Evolutionary conservation across 495 filamentous ascomycete genomes (phyloP), one percentile per base, ranked within the genome.

Genomic region (Aspergillus haitiensis): DNA sequence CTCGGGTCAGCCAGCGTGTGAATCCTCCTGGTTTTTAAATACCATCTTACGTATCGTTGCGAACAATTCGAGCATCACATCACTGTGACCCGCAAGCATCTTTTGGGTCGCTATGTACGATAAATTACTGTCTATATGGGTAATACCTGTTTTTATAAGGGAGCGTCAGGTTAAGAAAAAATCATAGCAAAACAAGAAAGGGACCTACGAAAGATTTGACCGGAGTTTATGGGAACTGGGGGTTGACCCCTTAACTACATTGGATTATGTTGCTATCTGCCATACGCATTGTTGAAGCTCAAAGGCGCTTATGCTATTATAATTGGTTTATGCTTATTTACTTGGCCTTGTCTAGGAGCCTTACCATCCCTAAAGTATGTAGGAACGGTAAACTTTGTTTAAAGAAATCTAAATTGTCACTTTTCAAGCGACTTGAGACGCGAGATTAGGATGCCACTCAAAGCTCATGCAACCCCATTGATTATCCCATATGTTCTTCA

Each of bases 1-100:
- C 93, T 57, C 84, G 93, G 80, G 87, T 97, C 52, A 92, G 88
- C 57, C 93, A 97, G 75, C 81, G 93, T 72, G 65, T 97, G 64
- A 97, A 97, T 75, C 93, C 93, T 50, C 93, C 93, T 50, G 93
- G 93, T 67, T 97, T 93, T 72, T 97, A 86, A 85, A 59, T 59
- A 42, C 27, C 35, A 49, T 55, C 21, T 11, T 18, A 9, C n/a
- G 7, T n/a, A 18, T 9, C 32, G n/a, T 52, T 7, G 33, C 51
- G 12, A 56, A 46, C 50, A 45, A 46, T 53, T 36, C 37, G 32
- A 55, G 31, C 37, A 48, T 39, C 44, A 37, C 10, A 13, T 31
- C n/a, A 39, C 51, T 18, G 36, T 45, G 44, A 47, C 45, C 49
- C 31, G 52, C 37, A 55, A 50, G 59, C 37, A 18, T 46, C 39